A percentile compares a stretch with the other conserved stretches of the same genome.
Evolutionary conservation across 2,329 filamentous ascomycete species (phyloP).

Genomic region (Cladosporium sp.): DNA sequence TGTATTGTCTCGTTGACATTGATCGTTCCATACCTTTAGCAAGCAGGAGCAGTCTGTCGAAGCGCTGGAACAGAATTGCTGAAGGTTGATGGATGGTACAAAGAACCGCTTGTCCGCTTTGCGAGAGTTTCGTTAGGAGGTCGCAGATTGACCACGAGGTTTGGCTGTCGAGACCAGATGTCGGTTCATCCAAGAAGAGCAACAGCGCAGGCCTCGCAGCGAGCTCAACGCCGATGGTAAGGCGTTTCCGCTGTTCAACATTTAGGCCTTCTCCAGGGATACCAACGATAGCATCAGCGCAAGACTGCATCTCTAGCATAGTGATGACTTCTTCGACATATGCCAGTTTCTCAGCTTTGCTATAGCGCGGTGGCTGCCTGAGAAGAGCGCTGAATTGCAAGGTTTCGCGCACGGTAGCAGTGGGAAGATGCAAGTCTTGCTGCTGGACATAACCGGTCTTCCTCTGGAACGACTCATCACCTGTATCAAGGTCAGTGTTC

Average conservation of each 20-base stretch:
- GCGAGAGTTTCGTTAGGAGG: constrained; percentile 59
- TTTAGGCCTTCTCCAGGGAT: constrained; percentile 58
- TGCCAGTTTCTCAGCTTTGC: constrained; percentile 54
- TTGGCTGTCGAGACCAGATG: constrained; percentile 59
- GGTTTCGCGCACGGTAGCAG: constrained; percentile 53
- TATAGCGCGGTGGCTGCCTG: constrained; percentile 52
- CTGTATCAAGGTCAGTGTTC: neutral
- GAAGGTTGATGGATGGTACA: constrained; percentile 47
- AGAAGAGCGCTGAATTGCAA: constrained; percentile 55
- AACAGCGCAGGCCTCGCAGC: constrained; percentile 52
- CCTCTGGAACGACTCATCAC: constrained; percentile 49
- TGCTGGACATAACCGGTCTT: constrained; percentile 67
- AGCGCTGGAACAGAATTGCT: constrained; percentile 43
- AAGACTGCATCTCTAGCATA: constrained; percentile 63
- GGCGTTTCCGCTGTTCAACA: constrained; percentile 58
- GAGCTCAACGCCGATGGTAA: constrained; percentile 52
- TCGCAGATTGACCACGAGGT: constrained; percentile 60
- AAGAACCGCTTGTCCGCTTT: constrained; percentile 42
- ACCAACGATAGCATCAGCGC: constrained; percentile 59
- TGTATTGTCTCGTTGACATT: too few species aligned
- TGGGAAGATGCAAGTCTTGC: constrained; percentile 58
- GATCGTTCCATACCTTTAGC: constrained; percentile 30
- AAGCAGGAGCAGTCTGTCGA: constrained; percentile 42
- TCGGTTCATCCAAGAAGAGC: constrained; percentile 59
- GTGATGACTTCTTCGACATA: constrained; percentile 63